Evolutionary conservation across 1,139 yeast species (phyloP), one percentile per base, ranked within the genome.

Genomic region (Pichia sp.): DNA sequence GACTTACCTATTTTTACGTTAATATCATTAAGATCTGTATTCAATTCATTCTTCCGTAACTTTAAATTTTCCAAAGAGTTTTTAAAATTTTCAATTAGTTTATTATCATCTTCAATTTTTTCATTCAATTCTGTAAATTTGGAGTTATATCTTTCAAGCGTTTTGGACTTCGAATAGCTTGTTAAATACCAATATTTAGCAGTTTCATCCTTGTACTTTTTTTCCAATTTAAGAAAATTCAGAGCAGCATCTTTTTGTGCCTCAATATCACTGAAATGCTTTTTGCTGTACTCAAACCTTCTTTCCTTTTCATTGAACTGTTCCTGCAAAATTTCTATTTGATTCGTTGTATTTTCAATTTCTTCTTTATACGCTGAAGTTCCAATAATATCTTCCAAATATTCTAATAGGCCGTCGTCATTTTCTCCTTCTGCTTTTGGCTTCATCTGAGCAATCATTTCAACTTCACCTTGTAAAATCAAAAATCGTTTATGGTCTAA

Each of bases 401-500:
- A 94, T 62, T 94, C 99, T 43, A 94, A 68, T 35, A 94, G 70
- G 0, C 99, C 99, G 63, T 92, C 98, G 58, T 92, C 98, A 56
- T 81, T 81, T 49, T 89, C 96, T 46, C 75, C 79, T 60, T 92
- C 97, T 0, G 97, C 97, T 62, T 92, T 92, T 8, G 98, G 86
- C 62, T 90, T 90, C 99, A 94, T 94, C 65, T 92, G 97, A 0
- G 98, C 97, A 62, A 94, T 94, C 51, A 92, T 85, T 67, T 94
- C 99, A 38, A 94, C 98, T 65, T 94, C 99, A 60, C 99, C 99
- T 68, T 94, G 99, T 42, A 94, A 72, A 62, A 94, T 94, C 57
- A 94, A 74, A 60, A 94, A 94, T 57, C 99, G 74, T 62, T 94
- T 92, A 65, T 94, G 98, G 60, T 90, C 96, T 55, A 94, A 73